Conservation (phyloP, 306 rosid genomes). For the Malus domestica region ASM211411v1 NC_041805.1:3254501-3255000, state of each 20-base stretch:
- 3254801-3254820: constrained; percentile 78
- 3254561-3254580: constrained; percentile 39
- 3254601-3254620: constrained; percentile 64
- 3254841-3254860: constrained; percentile 79
- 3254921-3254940: background rate
- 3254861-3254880: constrained; percentile 78
- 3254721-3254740: background rate
- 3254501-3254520: constrained; percentile 8
- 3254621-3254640: constrained; percentile 74
- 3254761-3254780: background rate
- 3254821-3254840: constrained; percentile 82
- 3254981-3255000: constrained; percentile 49
- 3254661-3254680: constrained; percentile 65
- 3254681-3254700: constrained; percentile 89
- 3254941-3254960: background rate
- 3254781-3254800: constrained; percentile 84
- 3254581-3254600: constrained; percentile 42
- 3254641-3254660: constrained; percentile 75
- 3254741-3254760: background rate
- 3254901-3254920: constrained; percentile 31
- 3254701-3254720: constrained; percentile 24
- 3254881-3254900: constrained; percentile 94
- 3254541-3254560: constrained; percentile 30
- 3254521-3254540: constrained; percentile 10
- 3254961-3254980: background rate